A percentile compares a stretch with the other conserved stretches of the same genome.
phyloP scores from a whole-genome alignment of 2,329 filamentous ascomycete genomes.

The Pseudocercospora musae region DNA sequence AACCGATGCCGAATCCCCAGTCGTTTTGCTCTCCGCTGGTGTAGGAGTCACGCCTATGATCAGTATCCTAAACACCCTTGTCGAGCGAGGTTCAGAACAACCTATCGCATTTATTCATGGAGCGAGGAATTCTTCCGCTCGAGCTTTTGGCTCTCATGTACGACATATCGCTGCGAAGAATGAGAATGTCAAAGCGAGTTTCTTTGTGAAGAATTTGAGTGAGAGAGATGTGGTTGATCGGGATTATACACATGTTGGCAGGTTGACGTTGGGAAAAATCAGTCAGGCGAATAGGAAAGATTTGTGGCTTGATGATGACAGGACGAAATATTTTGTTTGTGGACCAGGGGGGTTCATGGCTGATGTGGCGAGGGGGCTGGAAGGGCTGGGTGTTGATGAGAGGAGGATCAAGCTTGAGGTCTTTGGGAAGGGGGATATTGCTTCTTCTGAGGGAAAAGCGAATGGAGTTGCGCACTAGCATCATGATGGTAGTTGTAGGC shows the following conservation, averaged over 20 bases:
- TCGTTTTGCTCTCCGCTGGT: conserved; percentile 65
- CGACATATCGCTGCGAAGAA: conserved; percentile 43
- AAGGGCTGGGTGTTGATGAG: conserved; percentile 52
- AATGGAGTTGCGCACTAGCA: neutral
- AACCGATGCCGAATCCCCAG: conserved; percentile 48
- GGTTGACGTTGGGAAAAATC: conserved; percentile 52
- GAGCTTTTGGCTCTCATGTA: conserved; percentile 57
- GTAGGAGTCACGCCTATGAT: conserved; percentile 66
- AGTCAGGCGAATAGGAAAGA: conserved; percentile 45
- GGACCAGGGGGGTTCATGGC: conserved; percentile 70
- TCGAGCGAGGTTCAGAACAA: conserved; percentile 37
- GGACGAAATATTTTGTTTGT: conserved; percentile 68
- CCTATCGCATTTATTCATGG: conserved; percentile 64
- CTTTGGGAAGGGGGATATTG: conserved; percentile 23
- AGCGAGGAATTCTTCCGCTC: conserved; percentile 49
- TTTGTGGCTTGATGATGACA: conserved; percentile 54
- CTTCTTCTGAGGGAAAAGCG: neutral
- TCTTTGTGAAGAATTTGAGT: conserved; percentile 57
- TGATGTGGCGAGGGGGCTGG: conserved; percentile 53
- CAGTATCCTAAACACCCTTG: conserved; percentile 60
- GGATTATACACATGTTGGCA: conserved; percentile 59
- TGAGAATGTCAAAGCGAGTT: conserved; percentile 50
- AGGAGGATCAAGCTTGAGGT: conserved; percentile 25
- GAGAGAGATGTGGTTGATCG: conserved; percentile 48
- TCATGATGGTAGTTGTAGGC: neutral